These are phyloP conservation scores for Clonostachys byssicola DNA, from an alignment of 2,329 filamentous ascomycete genomes.

Conservation along the genomic window DNA sequence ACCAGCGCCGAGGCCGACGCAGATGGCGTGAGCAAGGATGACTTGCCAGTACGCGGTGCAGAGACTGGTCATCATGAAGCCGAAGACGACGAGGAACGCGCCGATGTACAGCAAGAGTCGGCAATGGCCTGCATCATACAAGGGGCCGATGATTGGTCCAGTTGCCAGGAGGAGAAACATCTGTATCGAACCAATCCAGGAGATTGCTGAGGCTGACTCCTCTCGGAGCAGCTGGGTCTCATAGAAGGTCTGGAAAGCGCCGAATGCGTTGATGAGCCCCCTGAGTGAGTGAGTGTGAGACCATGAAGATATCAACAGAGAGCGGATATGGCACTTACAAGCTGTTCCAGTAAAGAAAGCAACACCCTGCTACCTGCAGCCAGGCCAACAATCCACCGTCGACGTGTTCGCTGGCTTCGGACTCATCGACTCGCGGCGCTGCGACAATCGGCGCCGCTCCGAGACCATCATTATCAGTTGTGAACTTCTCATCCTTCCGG, in stretches of 20 bases:
- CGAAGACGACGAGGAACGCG: constrained; percentile 26
- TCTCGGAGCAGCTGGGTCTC: constrained; percentile 22
- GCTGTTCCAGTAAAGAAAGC: constrained; percentile 1
- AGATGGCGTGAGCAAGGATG: constrained; percentile 30
- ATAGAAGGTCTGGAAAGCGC: constrained; percentile 41
- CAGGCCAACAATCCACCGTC: neutral
- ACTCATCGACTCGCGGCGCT: no score
- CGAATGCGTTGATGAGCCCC: constrained; percentile 36
- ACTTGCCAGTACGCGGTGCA: constrained; percentile 37
- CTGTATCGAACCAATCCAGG: constrained; percentile 40
- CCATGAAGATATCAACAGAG: no score
- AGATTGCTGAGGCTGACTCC: constrained; percentile 30
- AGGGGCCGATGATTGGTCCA: constrained; percentile 31
- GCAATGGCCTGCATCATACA: constrained; percentile 37
- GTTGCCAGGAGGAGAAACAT: constrained; percentile 31
- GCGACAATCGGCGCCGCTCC: no score
- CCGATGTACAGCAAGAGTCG: constrained; percentile 26
- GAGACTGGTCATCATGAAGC: constrained; percentile 40
- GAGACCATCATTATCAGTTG: no score
- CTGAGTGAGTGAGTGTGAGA: constrained; percentile 5
- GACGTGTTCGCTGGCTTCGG: neutral
- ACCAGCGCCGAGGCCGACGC: constrained; percentile 28
- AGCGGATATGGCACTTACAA: neutral
- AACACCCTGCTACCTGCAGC: constrained; percentile 1
- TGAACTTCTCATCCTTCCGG: no score